Conservation (phyloP, 495 filamentous ascomycete genomes). For the Podospora appendiculata region DNA sequence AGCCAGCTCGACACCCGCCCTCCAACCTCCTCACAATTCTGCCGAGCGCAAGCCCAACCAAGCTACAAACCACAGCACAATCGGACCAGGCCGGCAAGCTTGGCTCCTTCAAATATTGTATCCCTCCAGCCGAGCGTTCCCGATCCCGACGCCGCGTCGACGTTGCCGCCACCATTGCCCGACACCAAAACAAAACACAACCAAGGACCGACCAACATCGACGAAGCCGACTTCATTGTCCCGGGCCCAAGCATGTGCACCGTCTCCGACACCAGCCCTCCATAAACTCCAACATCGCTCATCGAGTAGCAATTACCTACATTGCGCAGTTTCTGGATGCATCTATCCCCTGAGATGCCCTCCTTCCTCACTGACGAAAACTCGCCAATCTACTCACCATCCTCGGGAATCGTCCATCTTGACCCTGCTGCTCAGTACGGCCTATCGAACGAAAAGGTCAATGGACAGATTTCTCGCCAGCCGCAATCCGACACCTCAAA, state of each 20-base stretch:
- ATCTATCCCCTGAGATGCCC: conserved; percentile 42
- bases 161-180: too few species aligned
- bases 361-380: conserved; percentile 48
- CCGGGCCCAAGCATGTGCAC: conserved; percentile 15
- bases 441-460: conserved; percentile 18
- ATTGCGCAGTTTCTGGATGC: conserved; percentile 1
- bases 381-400: conserved; percentile 37
- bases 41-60: too few species aligned
- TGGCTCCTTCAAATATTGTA: too few species aligned
- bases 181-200: too few species aligned
- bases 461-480: conserved; percentile 21
- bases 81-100: too few species aligned
- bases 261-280: conserved; percentile 3
- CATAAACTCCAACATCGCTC: conserved; percentile 8
- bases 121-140: too few species aligned
- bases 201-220: too few species aligned
- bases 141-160: too few species aligned
- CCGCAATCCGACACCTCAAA: conserved; percentile 24
- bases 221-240: not conserved
- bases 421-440: conserved; percentile 22
- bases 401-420: conserved; percentile 26
- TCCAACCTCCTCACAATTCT: too few species aligned
- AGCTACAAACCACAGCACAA: too few species aligned
- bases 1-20: not conserved
- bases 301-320: conserved; percentile 3